These are phyloP conservation scores for Thuja plicata DNA, from an alignment of 83 land plant genomes.

Conservation along the genomic window DNA sequence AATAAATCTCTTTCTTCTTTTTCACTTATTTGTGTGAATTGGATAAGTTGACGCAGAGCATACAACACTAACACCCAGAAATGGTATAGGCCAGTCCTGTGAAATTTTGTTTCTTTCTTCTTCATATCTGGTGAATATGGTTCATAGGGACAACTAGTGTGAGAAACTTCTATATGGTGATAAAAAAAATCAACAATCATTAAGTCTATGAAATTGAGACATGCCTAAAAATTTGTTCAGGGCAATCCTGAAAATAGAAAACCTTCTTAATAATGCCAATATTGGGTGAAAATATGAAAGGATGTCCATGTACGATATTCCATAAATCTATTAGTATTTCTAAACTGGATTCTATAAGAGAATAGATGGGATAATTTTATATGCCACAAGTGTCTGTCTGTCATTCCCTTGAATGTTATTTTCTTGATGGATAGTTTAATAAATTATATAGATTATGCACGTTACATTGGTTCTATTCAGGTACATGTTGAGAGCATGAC, in stretches of 20 bases:
- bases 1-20: background rate
- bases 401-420: too few relatives aligned
- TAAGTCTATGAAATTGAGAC: too few relatives aligned
- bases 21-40: background rate
- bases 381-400: background rate
- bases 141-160: background rate
- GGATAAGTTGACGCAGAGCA: background rate
- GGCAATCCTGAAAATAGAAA: background rate
- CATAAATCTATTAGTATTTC: background rate
- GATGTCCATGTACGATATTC: background rate
- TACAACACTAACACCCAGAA: background rate
- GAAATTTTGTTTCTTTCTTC: background rate
- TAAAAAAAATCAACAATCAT: background rate
- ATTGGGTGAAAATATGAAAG: background rate
- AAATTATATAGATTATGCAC: background rate
- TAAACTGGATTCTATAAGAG: background rate
- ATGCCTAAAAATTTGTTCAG: background rate
- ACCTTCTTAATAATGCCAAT: background rate
- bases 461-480: background rate
- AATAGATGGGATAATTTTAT: background rate
- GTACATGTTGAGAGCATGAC: background rate
- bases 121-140: background rate
- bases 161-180: background rate
- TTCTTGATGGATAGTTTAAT: background rate
- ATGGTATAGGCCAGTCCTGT: background rate